Evolutionary conservation across 2,329 filamentous ascomycete species (phyloP), one percentile per base, ranked within the genome.

Genomic region (Fusarium sp.): DNA sequence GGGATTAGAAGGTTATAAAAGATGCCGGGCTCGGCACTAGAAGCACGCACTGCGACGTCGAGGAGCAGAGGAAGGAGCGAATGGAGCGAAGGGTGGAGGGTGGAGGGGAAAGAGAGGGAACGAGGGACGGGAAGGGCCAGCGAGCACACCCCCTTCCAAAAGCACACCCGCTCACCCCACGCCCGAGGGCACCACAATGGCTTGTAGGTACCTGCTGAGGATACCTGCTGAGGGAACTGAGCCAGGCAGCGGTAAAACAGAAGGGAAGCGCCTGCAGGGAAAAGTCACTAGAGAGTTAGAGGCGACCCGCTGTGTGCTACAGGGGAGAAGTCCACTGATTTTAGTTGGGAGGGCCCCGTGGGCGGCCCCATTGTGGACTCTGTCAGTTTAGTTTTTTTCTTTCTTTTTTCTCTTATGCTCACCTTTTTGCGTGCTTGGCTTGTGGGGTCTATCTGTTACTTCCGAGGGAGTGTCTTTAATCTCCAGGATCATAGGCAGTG

Each of bases 21-120:
- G 69, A 73, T 76, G 73, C 75, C 79, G 79, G 78, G 77, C 74
- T 78, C 76, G 77, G 76, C 77, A 75, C 72, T 67, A 73, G 69
- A 67, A 56, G 48, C 69, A 73, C 53, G 58, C 71, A 73, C 66
- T 69, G 69, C 59, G 60, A 66, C 67, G 41, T 72, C 64, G 66
- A 69, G 58, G 41, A 67, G 56, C 50, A 52, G 69, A 72, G 55
- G 65, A 60, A 72, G 49, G 64, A 70, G 72, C 62, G 67, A 69
- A 67, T 64, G 59, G 67, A 76, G 74, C 64, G 62, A 64, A 23
- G 67, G 58, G 69, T 69, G 64, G 69, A 71, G 69, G 64, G 64
- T 23, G 23, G 23, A 23, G 23, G 27, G 27, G 42, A 60, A 64
- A 52, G 56, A 69, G 69, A 71, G 69, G 69, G 68, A 71, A 68